Conservation (phyloP, 805 yeast species). For the Nakazawaea sp. region DNA sequence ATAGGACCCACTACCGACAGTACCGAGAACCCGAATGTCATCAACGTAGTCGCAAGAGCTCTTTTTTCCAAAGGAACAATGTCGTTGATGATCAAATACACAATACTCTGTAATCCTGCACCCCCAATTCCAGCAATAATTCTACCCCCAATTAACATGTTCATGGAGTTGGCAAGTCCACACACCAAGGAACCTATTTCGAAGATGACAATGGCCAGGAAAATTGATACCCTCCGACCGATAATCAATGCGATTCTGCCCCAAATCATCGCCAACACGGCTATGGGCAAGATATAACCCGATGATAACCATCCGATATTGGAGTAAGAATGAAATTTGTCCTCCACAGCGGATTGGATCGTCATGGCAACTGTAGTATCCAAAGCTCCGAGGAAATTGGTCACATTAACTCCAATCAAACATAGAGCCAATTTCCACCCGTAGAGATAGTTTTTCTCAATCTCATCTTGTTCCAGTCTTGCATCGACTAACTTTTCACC, state of each 20-base stretch:
- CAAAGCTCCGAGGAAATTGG: constrained; percentile 22
- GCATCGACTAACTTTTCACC: no score
- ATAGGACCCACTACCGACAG: constrained; percentile 56
- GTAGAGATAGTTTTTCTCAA: neutral
- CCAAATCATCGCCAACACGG: constrained; percentile 45
- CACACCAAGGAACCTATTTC: constrained; percentile 55
- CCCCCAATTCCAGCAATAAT: constrained; percentile 67
- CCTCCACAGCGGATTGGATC: constrained; percentile 40
- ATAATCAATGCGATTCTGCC: constrained; percentile 50
- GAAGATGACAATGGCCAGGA: constrained; percentile 43
- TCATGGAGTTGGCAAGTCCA: constrained; percentile 49
- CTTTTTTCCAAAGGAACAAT: neutral
- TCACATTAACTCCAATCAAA: neutral
- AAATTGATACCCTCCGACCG: constrained; percentile 46
- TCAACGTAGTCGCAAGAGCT: constrained; percentile 16
- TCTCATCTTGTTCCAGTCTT: neutral
- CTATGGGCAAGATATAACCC: constrained; percentile 47
- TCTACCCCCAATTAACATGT: constrained; percentile 63
- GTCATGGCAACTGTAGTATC: constrained; percentile 54
- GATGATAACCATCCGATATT: constrained; percentile 54
- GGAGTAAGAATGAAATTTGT: constrained; percentile 38
- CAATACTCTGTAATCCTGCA: constrained; percentile 55
- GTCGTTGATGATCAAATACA: constrained; percentile 53
- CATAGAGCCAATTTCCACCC: neutral
- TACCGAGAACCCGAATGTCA: constrained; percentile 35